phyloP scores from a whole-genome alignment of 345 rosid genomes.

The Linum trigynum region DNA sequence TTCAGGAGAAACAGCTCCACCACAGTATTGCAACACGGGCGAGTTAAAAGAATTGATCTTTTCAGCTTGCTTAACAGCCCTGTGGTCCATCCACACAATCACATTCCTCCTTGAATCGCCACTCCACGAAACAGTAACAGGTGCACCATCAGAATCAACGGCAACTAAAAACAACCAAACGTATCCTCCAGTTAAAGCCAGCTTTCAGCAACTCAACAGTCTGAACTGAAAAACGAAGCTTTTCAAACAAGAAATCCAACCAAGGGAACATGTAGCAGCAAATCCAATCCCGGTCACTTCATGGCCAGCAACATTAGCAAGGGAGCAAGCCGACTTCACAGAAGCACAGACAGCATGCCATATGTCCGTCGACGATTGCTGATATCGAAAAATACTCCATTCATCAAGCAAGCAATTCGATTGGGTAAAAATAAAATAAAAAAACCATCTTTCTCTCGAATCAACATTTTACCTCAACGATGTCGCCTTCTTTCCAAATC shows the following conservation, averaged over 20 bases:
- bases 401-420: not conserved
- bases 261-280: conserved; percentile 96
- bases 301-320: conserved; percentile 54
- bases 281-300: conserved; percentile 74
- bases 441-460: conserved; percentile 6
- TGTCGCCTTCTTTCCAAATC: conserved; percentile 85
- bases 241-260: conserved; percentile 28
- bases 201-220: not conserved
- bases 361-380: conserved; percentile 99
- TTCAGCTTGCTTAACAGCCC: conserved; percentile 94
- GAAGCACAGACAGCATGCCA: conserved; percentile 96
- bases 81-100: conserved; percentile 97
- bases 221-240: not conserved
- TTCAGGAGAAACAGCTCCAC: conserved; percentile 90
- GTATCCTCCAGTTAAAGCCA: not conserved
- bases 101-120: conserved; percentile 93
- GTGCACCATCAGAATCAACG: conserved; percentile 85
- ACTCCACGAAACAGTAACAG: conserved; percentile 93
- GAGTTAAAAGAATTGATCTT: conserved; percentile 76
- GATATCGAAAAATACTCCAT: conserved; percentile 11
- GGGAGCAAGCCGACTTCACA: conserved; percentile 62
- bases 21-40: conserved; percentile 76
- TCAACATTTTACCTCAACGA: conserved; percentile 42
- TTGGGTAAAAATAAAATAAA: not conserved
- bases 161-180: conserved; percentile 50